Conservation (phyloP, 176 grass and related monocot genomes). For the Bromus sterilis region DNA sequence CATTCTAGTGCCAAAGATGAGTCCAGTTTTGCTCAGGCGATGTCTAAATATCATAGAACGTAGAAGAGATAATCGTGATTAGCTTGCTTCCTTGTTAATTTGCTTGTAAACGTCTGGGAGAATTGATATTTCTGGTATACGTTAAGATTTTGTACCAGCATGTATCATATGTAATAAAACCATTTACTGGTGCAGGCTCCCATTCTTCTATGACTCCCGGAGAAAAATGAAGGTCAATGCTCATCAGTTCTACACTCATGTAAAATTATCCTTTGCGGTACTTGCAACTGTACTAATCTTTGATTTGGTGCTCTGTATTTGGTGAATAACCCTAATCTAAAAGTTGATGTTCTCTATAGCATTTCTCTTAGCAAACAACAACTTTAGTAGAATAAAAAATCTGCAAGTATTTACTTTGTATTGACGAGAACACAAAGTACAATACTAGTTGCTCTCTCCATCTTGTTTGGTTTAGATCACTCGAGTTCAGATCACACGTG, state of each 20-base stretch:
- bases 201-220: conserved; percentile 59
- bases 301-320: background rate
- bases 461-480: too few relatives aligned
- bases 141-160: background rate
- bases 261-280: background rate
- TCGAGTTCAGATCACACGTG: too few relatives aligned
- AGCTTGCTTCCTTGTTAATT: background rate
- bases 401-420: too few relatives aligned
- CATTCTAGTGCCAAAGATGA: background rate
- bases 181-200: conserved; percentile 40
- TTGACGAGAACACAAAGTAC: too few relatives aligned
- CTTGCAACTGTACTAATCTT: background rate
- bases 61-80: background rate
- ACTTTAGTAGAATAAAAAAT: background rate
- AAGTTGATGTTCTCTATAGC: background rate
- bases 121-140: background rate
- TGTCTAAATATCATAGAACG: background rate
- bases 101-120: background rate
- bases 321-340: background rate
- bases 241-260: conserved; percentile 72
- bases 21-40: background rate
- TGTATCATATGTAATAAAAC: background rate
- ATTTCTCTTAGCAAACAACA: background rate
- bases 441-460: too few relatives aligned
- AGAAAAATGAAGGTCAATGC: conserved; percentile 47